Percentiles rank a stretch among this genome's conserved stretches.
phyloP scores from a whole-genome alignment of 75 land plant species.

The Sequoia sempervirens region DNA sequence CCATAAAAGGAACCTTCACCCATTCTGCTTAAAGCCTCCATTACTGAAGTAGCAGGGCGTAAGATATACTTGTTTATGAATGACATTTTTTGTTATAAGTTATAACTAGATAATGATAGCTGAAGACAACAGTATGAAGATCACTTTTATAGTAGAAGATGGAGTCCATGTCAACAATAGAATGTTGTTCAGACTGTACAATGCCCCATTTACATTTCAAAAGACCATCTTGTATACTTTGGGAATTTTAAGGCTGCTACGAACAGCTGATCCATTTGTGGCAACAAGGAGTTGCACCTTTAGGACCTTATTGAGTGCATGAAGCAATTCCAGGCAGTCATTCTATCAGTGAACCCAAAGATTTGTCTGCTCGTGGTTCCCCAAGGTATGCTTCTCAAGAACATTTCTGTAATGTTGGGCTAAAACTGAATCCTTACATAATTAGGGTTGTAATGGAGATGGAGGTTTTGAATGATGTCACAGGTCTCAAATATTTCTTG shows the following conservation, averaged over 20 bases:
- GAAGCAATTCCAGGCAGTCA: not conserved
- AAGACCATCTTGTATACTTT: not conserved
- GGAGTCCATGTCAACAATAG: not conserved
- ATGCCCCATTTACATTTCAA: not conserved
- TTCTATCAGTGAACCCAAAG: not conserved
- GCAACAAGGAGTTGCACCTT: not conserved
- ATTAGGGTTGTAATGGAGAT: not conserved
- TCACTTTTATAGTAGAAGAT: not conserved
- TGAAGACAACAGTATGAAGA: not conserved
- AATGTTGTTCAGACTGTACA: not conserved
- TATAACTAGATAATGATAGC: not conserved
- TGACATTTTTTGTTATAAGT: not conserved
- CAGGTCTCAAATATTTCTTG: not conserved
- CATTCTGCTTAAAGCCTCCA: not conserved
- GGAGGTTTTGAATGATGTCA: not conserved
- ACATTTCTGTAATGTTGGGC: not conserved
- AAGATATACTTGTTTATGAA: not conserved
- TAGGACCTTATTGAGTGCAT: not conserved
- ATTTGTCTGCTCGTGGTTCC: not conserved
- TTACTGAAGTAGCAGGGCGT: not conserved
- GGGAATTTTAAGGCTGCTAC: not conserved
- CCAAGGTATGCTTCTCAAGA: not conserved
- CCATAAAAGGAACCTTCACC: not conserved
- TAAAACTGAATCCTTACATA: not conserved
- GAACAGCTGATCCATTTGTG: not conserved